Base-by-base conservation (phyloP, 768 basidiomycete genomes). In the Lactarius hengduanensis region DNA sequence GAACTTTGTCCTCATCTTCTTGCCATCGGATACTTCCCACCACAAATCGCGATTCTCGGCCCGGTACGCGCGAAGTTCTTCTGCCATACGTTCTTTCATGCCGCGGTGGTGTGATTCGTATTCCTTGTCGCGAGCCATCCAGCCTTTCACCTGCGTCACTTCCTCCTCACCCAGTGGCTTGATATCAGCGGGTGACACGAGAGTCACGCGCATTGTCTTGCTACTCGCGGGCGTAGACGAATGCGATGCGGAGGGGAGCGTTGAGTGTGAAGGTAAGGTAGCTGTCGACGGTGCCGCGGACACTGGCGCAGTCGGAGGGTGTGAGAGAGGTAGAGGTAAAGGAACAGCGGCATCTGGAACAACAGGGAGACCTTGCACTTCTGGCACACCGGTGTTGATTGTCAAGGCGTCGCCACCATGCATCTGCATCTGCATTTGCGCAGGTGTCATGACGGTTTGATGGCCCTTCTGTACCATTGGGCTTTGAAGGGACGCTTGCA, bases 41-140 rank as follows among this genome's bases (percentile, higher is more conserved):
- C 88, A 90, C 70, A 79, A 80, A 8, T 78, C 72, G 62, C 77
- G 74, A 55, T 77, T 78, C 60, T 78, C 82, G 28, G 81, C 78
- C 38, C 81, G 75, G 4, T 79, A 80, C 2, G 72, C 73, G 41
- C 79, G 76, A 47, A 81, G 65, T 76, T 89, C 89, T 38, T 81
- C 80, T 22, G 72, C 71, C 80, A 84, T 83, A 30, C 84, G 79
- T 22, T 78, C 78, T 63, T 82, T 80, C 81, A 85, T 86, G 58
- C 74, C 75, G 60, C 80, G 79, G 67, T 78, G 80, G 8, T 77
- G 72, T 5, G 71, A 76, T 38, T 88, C 85, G 69, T 90, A 87
- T 68, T 78, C 82, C 58, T 80, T 78, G 71, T 93, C 92, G 57
- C 72, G 75, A 68, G 79, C 76, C 81, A 90, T 86, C 90, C 90